phyloP scores from a whole-genome alignment of 1,139 yeast species.

The Diutina mesorugosa region DNA sequence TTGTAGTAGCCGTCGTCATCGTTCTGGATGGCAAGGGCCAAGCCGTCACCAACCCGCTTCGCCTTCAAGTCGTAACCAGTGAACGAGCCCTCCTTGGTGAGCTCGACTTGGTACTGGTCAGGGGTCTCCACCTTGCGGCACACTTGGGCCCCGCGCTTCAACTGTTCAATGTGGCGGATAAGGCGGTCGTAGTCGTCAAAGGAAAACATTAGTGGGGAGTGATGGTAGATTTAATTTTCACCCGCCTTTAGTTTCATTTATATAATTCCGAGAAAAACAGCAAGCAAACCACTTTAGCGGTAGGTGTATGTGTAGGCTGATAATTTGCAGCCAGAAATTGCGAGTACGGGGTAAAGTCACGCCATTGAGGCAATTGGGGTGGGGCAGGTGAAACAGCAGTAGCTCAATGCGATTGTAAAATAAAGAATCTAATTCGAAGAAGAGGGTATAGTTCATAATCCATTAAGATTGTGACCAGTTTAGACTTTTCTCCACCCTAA shows the following conservation, averaged over 20 bases:
- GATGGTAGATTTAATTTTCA: neutral
- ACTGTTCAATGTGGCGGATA: neutral
- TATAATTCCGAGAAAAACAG: neutral
- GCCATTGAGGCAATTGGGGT: no score
- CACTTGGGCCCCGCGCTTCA: neutral
- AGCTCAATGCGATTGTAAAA: no score
- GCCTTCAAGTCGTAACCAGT: slow-evolving; percentile 1
- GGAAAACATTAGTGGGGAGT: neutral
- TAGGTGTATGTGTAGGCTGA: no score
- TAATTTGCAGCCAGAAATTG: no score
- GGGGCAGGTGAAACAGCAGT: no score
- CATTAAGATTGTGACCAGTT: no score
- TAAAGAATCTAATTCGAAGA: no score
- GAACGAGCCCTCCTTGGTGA: neutral
- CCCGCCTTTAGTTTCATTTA: no score
- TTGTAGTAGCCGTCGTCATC: neutral
- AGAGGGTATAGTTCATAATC: no score
- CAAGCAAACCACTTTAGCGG: neutral
- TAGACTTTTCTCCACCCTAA: no score
- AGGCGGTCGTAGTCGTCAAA: neutral
- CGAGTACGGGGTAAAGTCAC: no score
- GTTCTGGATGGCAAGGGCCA: neutral
- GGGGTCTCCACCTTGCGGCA: neutral
- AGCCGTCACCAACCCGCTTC: neutral
- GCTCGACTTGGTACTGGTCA: neutral